Evolutionary conservation across 192 early-diverging fungal genomes (phyloP).

Genomic region (Podochytrium sp.): DNA sequence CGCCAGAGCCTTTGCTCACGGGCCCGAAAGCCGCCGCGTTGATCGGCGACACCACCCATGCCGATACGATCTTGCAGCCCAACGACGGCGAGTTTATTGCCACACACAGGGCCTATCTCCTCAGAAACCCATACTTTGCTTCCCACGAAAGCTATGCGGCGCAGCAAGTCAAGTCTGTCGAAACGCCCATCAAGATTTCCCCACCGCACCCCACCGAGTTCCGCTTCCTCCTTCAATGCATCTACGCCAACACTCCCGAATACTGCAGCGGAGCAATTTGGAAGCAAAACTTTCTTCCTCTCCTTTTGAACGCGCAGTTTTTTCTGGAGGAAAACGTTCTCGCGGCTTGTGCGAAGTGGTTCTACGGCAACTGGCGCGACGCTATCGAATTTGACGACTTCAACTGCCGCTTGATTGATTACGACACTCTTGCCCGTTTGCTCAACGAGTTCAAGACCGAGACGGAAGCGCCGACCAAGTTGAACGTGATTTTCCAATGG

Average conservation of each 20-base stretch:
- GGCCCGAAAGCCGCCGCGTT: background rate
- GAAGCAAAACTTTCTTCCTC: background rate
- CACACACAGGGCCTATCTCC: background rate
- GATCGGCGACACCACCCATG: background rate
- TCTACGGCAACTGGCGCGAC: background rate
- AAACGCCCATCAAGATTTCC: background rate
- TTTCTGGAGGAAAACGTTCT: background rate
- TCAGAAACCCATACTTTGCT: background rate
- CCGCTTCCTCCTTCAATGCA: background rate
- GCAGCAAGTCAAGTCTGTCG: background rate
- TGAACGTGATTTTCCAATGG: background rate
- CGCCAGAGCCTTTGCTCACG: background rate
- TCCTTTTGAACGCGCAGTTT: background rate
- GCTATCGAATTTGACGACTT: background rate
- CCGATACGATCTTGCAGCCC: background rate
- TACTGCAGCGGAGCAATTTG: background rate
- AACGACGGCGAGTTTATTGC: background rate
- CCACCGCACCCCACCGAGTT: background rate
- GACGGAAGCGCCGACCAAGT: background rate
- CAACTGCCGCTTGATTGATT: background rate
- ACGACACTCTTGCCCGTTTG: background rate
- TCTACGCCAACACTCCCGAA: background rate
- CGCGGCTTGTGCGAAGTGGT: background rate
- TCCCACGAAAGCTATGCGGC: background rate
- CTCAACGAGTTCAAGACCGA: background rate